Base-by-base conservation (phyloP, 106 monocot species). In the Platanthera guangdongensis region DNA sequence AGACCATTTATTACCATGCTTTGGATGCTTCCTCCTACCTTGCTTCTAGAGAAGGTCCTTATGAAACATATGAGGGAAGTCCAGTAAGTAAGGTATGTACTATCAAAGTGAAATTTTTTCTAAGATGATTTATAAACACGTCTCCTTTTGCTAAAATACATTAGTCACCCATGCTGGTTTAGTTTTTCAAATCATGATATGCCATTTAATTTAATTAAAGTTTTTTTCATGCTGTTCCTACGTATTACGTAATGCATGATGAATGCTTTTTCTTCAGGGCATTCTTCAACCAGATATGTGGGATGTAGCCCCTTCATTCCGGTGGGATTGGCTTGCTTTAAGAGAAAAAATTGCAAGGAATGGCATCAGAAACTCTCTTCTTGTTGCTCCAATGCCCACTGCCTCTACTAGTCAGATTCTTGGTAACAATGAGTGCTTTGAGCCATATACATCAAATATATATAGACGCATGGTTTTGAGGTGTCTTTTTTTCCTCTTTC, bases 351-450 rank as follows among this genome's bases (percentile, higher is more conserved):
- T 94, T 69, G 77, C 84, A 5, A 81, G 76, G 74, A 83, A 89
- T 81, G 94, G 89, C 25, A 75, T 89, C 11, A 85, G 94, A 70
- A 94, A 94, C 78, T 94, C 91, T n/a, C 94, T 94, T 84, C 89
- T 91, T 74, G 70, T 94, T 72, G 94, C 94, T 57, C 91, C 94
- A 0, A 91, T 94, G 94, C 91, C 94, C 0, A 91, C 94, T 71
- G 89, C 94, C 72, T 91, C 94, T 53, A 91, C 94, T 25, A 89
- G 94, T 74, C 94, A 94, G 69, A 94, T 94, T 69, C 89, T 94
- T 49, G 94, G 94, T 13, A 94, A 94, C 75, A 94, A 94, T 71
- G 94, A 94, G 72, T 91, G 94, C 47, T 94, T 94, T 71, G 91
- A 94, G 75, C 94, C 94, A 21, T 94, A 94, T 71, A 94, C 94